Percentiles rank a stretch among this genome's conserved stretches.
Evolutionary conservation across 2,329 filamentous ascomycete species (phyloP).

Genomic region (Lizonia empirigonia): DNA sequence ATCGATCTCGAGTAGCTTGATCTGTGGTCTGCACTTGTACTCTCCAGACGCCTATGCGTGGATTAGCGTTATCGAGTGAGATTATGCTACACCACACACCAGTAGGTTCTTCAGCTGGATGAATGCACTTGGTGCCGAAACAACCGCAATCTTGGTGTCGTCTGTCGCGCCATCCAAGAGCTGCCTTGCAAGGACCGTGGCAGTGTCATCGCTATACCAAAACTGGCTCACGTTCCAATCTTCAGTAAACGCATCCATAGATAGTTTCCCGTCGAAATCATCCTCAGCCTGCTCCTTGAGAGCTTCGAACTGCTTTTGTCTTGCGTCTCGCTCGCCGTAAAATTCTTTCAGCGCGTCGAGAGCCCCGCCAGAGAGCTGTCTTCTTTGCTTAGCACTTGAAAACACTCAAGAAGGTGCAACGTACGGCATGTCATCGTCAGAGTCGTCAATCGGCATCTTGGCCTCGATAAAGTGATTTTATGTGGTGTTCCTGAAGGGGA

Average conservation of each 20-base stretch:
- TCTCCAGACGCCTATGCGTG: conserved; percentile 38
- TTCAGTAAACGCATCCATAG: conserved; percentile 75
- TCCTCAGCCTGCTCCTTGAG: conserved; percentile 67
- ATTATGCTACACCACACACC: conserved; percentile 49
- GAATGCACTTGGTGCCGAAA: conserved; percentile 79
- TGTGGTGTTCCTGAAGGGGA: conserved; percentile 28
- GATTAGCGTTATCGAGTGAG: not conserved
- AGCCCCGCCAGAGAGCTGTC: conserved; percentile 68
- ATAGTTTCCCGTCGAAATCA: conserved; percentile 55
- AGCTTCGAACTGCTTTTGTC: conserved; percentile 69
- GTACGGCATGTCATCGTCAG: conserved; percentile 46
- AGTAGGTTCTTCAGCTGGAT: conserved; percentile 74
- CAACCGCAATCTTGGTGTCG: conserved; percentile 67
- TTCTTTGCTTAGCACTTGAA: conserved; percentile 42
- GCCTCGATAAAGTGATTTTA: conserved; percentile 1
- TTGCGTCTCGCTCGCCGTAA: conserved; percentile 72
- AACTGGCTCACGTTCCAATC: conserved; percentile 87
- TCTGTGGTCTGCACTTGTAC: conserved; percentile 54
- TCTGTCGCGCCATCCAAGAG: conserved; percentile 66
- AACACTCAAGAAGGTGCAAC: conserved; percentile 8
- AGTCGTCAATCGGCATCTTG: conserved; percentile 37
- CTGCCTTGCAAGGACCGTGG: conserved; percentile 65
- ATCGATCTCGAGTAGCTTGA: conserved; percentile 76
- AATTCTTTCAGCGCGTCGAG: conserved; percentile 75
- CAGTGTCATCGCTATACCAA: conserved; percentile 80